Evolutionary conservation across 164 flowering plant genomes (phyloP).

Genomic region (Nymphaea thermarum): DNA sequence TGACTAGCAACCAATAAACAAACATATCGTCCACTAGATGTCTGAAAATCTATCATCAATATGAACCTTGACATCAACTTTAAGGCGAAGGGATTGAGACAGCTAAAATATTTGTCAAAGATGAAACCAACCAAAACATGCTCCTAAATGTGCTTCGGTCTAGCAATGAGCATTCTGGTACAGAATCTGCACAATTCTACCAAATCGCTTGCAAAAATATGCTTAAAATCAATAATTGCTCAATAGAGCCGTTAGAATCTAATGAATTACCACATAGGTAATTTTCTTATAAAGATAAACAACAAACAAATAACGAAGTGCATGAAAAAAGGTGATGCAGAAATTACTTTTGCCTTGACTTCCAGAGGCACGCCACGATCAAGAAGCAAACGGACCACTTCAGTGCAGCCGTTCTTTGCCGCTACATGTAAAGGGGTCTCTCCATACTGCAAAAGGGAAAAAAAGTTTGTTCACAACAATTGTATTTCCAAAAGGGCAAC

Average conservation of each 20-base stretch:
- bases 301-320: neutral
- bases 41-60: neutral
- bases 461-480: neutral
- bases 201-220: too few species aligned
- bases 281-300: too few species aligned
- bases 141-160: too few species aligned
- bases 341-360: slow-evolving; percentile 80
- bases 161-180: too few species aligned
- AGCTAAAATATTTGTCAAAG: too few species aligned
- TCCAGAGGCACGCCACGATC: slow-evolving; percentile 72
- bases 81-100: neutral
- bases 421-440: slow-evolving; percentile 99
- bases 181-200: too few species aligned
- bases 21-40: neutral
- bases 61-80: neutral
- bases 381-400: slow-evolving; percentile 68
- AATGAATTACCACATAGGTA: too few species aligned
- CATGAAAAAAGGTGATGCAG: neutral
- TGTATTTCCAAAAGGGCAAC: neutral
- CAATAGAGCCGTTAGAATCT: too few species aligned
- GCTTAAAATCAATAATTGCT: too few species aligned
- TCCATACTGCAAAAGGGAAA: slow-evolving; percentile 57
- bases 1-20: neutral
- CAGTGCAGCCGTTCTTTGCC: slow-evolving; percentile 90
- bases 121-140: too few species aligned